A percentile compares a stretch with the other conserved stretches of the same genome.
Conservation (phyloP, 257 asterid species). For the Gentiana dahurica region DNA sequence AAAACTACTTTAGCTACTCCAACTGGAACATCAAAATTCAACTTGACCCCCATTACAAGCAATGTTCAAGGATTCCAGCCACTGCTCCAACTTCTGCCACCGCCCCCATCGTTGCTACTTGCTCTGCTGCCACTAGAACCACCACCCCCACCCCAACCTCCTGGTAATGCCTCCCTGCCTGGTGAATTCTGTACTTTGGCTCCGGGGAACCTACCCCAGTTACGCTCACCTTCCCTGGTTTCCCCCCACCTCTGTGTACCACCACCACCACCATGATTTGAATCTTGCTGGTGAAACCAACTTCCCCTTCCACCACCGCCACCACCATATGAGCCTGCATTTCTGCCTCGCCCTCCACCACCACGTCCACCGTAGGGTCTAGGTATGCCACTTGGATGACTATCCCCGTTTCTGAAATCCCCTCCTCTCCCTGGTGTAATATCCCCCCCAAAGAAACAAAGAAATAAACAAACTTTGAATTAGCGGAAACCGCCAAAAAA, state of each 20-base stretch:
- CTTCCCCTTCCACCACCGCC: constrained; percentile 23
- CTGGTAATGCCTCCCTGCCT: constrained; percentile 16
- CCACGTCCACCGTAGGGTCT: constrained; percentile 48
- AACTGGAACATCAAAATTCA: no score
- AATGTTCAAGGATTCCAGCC: not conserved
- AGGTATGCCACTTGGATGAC: constrained; percentile 48
- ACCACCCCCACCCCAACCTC: constrained; percentile 19
- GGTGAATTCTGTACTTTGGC: constrained; percentile 37
- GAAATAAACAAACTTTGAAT: not conserved
- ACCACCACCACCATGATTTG: constrained; percentile 37
- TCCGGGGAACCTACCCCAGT: constrained; percentile 49
- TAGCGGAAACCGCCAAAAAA: not conserved
- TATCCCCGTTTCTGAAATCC: constrained; percentile 53
- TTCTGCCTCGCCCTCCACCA: constrained; percentile 33
- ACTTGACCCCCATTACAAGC: no score
- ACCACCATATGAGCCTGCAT: constrained; percentile 44
- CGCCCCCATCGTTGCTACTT: constrained; percentile 14
- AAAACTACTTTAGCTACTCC: no score
- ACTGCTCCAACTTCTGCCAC: constrained; percentile 11
- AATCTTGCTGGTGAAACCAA: constrained; percentile 29
- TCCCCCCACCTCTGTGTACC: constrained; percentile 5
- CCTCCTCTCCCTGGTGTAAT: constrained; percentile 45
- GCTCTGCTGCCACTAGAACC: constrained; percentile 19
- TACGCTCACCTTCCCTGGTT: constrained; percentile 16
- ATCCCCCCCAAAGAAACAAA: not conserved